Base-by-base conservation (phyloP, 2,329 filamentous ascomycete species). In the Stachybotrys echinatus region DNA sequence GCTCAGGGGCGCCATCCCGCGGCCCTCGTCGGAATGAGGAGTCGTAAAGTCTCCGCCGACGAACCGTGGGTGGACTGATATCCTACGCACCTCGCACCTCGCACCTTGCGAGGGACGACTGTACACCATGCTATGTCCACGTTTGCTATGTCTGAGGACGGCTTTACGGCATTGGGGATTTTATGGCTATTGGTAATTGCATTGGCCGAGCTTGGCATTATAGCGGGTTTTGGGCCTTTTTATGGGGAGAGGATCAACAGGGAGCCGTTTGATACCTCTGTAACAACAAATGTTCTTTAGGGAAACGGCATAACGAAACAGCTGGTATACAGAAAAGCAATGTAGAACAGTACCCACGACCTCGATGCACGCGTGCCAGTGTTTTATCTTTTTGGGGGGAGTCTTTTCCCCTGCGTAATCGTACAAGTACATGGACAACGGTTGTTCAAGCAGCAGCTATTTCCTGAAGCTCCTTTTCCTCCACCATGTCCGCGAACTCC, bases 51-150 rank as follows among this genome's bases (percentile, higher is more conserved):
- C 52, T 55, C 53, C 49, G 46, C 47, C 52, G 54, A 53, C 49
- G 56, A 56, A 55, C 58, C 55, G 57, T 58, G 55, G 59, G 56
- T 56, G 58, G 48, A 53, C 48, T 58, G 53, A 50, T 53, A 55
- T 51, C 55, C 56, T 59, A 62, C 59, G 52, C 60, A 54, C 61
- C 60, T 58, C 58, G n/a, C n/a, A n/a, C n/a, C n/a, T n/a, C 52
- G 58, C 59, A 54, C 54, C 59, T 65, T 51, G 56, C 57, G 54
- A n/a, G 58, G 58, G 62, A 59, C 62, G 61, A 61, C 52, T 73
- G 63, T 70, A 69, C 65, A 71, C 62, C 62, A 69, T 62, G 62
- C 65, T 62, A 67, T 66, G 61, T 66, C 64, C 67, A 66, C 68
- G 67, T 70, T 69, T 59, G 57, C 59, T 51, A 62, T 60, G 55